Evolutionary conservation across 345 rosid species (phyloP).

Genomic region (Eucalyptus pauciflora): DNA sequence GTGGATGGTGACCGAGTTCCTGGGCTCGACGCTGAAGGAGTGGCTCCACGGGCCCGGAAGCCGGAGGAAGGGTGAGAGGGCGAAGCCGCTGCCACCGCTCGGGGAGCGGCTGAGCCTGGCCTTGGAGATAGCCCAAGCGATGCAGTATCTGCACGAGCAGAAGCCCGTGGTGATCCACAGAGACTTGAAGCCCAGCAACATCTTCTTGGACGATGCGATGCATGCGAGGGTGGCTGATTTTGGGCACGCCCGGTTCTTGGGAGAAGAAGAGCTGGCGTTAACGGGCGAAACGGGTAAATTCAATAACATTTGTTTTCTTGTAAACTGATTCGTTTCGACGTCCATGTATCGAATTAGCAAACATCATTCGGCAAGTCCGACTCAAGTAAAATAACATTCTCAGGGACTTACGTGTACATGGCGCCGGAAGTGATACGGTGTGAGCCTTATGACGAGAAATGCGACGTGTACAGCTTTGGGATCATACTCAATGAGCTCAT

Average conservation of each 20-base stretch:
- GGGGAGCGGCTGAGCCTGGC: constrained; percentile 24
- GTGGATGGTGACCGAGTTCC: constrained; percentile 42
- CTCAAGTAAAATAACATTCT: not conserved
- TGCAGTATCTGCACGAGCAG: constrained; percentile 62
- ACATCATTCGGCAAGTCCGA: not conserved
- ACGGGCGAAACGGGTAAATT: constrained; percentile 47
- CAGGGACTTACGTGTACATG: constrained; percentile 59
- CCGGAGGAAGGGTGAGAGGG: constrained; percentile 10
- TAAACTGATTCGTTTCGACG: not conserved
- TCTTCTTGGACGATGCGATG: constrained; percentile 34
- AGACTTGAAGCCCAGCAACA: constrained; percentile 59
- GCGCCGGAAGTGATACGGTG: constrained; percentile 50
- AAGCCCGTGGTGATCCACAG: constrained; percentile 48
- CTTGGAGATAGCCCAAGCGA: constrained; percentile 48
- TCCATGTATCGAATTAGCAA: not conserved
- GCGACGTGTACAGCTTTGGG: constrained; percentile 48
- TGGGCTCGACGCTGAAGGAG: constrained; percentile 35
- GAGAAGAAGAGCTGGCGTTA: constrained; percentile 35
- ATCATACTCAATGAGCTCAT: constrained; percentile 39
- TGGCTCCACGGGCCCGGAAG: constrained; percentile 42
- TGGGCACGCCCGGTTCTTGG: constrained; percentile 50
- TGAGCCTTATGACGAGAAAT: constrained; percentile 51
- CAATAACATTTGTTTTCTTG: not conserved
- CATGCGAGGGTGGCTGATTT: constrained; percentile 51
- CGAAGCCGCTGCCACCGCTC: constrained; percentile 27